phyloP scores from a whole-genome alignment of 768 basidiomycete species.

The Imleria badia region DNA sequence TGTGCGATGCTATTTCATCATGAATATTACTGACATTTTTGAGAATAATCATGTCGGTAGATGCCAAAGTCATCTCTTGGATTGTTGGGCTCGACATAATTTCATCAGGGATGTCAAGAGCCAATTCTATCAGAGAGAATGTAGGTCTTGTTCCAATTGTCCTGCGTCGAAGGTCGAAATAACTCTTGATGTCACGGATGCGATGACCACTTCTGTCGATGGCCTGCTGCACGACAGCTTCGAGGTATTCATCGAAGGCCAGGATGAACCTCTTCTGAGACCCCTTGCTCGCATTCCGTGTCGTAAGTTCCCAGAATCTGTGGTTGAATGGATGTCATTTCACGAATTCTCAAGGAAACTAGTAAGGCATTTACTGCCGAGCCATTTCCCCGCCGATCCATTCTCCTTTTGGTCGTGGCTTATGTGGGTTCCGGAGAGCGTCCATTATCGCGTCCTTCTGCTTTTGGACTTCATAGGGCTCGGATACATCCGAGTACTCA shows the following conservation, averaged over 20 bases:
- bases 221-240: constrained; percentile 2
- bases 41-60: constrained; percentile 37
- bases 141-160: constrained; percentile 20
- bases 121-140: constrained; percentile 31
- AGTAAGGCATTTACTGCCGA: constrained; percentile 12
- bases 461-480: constrained; percentile 28
- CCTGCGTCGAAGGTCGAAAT: constrained; percentile 40
- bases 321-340: neutral
- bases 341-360: no score
- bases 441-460: constrained; percentile 25
- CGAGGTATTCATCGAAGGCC: neutral
- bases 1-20: neutral
- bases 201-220: constrained; percentile 5
- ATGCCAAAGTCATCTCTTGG: constrained; percentile 23
- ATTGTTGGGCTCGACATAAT: constrained; percentile 41
- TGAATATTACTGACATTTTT: constrained; percentile 32
- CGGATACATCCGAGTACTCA: no score
- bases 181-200: constrained; percentile 39
- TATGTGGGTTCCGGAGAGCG: constrained; percentile 12
- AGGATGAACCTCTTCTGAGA: constrained; percentile 7
- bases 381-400: no score
- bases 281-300: constrained; percentile 5
- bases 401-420: no score
- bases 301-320: constrained; percentile 16
- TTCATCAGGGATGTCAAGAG: constrained; percentile 40